Base-by-base conservation (phyloP, 2,329 filamentous ascomycete genomes). In the Aspergillus carbonarius region DNA sequence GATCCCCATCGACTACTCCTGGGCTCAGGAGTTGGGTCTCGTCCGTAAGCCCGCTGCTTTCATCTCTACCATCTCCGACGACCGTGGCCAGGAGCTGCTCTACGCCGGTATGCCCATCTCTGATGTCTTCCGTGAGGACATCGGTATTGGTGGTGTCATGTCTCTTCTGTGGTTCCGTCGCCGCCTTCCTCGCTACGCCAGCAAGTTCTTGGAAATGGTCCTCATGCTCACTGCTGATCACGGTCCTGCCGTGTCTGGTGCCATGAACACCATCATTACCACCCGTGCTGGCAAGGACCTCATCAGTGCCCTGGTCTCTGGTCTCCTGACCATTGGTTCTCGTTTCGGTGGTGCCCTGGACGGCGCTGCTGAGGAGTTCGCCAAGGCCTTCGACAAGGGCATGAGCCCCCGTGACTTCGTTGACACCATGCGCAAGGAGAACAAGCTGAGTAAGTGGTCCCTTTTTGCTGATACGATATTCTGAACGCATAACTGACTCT, bases 221-320 rank as follows among this genome's bases (percentile, higher is more conserved):
- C 93, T 99, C 78, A 99, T 99, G 95, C 88, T 99, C 75, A 99
- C 95, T 75, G 95, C 95, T 71, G 95, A 99, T 76, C 95, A 99
- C 88, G 95, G 95, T 81, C 95, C 95, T 55, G 95, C 95, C 71
- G 95, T 99, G 70, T 99, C 95, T 70, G 95, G 95, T 86, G 95
- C 95, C 79, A 99, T 99, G 95, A 99, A 99, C 89, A 99, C 95
- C 77, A 99, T 99, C 78, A 98, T 99, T 78, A 99, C 95, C 64
- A 99, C 95, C 60, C 91, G 95, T 90, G 95, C 95, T 64, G 95
- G 95, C 78, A 99, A 99, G 86, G 95, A 99, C 77, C 83, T 99
- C 69, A 98, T 99, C 83, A 93, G 88, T 72, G 90, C 95, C 49
- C 86, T 99, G 64, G 95, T 99, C 58, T 91, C 91, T 71, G 95